phyloP scores from a whole-genome alignment of 176 grass and related monocot species.

The Oryza officinalis region DNA sequence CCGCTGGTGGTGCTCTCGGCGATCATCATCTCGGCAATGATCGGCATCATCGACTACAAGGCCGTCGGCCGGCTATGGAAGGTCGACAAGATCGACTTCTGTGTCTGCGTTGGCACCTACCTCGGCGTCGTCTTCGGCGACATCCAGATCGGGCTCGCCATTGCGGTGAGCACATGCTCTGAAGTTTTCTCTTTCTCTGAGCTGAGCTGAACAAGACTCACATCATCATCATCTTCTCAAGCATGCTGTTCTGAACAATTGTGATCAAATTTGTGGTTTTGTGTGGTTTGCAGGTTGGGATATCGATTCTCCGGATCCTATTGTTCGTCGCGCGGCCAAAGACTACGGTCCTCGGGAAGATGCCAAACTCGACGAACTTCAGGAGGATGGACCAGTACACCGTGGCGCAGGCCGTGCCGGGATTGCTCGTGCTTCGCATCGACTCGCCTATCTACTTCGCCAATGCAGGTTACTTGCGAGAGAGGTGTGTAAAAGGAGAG shows the following conservation, averaged over 20 bases:
- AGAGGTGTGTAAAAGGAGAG: slow-evolving; percentile 41
- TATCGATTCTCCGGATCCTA: slow-evolving; percentile 55
- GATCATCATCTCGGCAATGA: slow-evolving; percentile 69
- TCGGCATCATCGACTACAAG: slow-evolving; percentile 44
- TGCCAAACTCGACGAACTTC: slow-evolving; percentile 54
- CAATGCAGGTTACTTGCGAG: slow-evolving; percentile 68
- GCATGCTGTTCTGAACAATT: not conserved
- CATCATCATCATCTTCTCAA: too few relatives aligned
- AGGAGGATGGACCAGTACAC: slow-evolving; percentile 63
- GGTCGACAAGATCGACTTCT: slow-evolving; percentile 64
- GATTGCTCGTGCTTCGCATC: slow-evolving; percentile 51
- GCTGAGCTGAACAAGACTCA: not conserved
- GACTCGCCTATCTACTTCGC: slow-evolving; percentile 76
- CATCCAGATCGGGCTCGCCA: slow-evolving; percentile 47
- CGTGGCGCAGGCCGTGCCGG: slow-evolving; percentile 37
- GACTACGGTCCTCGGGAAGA: slow-evolving; percentile 63
- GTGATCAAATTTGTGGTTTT: not conserved
- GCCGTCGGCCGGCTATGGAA: slow-evolving; percentile 35
- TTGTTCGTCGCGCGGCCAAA: slow-evolving; percentile 58
- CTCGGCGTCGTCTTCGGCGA: slow-evolving; percentile 57
- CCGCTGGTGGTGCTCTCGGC: slow-evolving; percentile 60
- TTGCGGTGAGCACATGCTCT: slow-evolving; percentile 34
- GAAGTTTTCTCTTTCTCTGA: too few relatives aligned
- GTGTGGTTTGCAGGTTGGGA: slow-evolving; percentile 37
- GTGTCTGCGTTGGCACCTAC: slow-evolving; percentile 50